Evolutionary conservation across 768 basidiomycete species (phyloP).

Genomic region (Podaxis pistillaris): DNA sequence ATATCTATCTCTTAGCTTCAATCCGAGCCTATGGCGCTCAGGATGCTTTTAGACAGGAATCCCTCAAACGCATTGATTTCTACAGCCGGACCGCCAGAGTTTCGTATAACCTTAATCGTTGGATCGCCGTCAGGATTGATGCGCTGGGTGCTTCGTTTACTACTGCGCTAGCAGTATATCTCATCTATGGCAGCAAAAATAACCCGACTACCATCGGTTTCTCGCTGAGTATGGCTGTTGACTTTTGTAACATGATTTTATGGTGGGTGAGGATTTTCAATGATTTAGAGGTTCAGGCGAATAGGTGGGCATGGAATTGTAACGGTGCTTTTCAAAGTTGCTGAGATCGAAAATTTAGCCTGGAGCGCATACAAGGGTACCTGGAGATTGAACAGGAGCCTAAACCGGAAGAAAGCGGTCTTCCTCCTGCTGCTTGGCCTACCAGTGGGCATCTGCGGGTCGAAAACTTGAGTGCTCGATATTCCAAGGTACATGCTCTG

Average conservation of each 20-base stretch:
- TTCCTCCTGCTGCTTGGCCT: constrained; percentile 61
- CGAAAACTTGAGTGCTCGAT: constrained; percentile 51
- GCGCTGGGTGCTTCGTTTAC: constrained; percentile 57
- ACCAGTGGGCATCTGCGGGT: constrained; percentile 49
- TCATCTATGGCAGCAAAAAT: constrained; percentile 37
- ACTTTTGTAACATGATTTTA: constrained; percentile 58
- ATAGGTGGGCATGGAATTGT: constrained; percentile 30
- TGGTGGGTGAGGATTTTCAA: constrained; percentile 45
- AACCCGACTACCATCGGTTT: constrained; percentile 49
- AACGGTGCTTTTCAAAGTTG: not conserved
- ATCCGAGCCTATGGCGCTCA: constrained; percentile 70
- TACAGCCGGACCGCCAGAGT: constrained; percentile 44
- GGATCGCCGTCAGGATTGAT: constrained; percentile 54
- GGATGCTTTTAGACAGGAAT: constrained; percentile 44
- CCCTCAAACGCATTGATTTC: constrained; percentile 52
- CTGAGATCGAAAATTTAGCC: constrained; percentile 8
- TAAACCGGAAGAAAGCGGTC: constrained; percentile 11
- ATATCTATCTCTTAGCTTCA: constrained; percentile 33
- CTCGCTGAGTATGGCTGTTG: constrained; percentile 57
- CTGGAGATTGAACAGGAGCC: constrained; percentile 19
- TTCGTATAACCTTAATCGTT: constrained; percentile 54
- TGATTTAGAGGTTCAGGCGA: constrained; percentile 44
- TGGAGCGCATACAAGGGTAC: constrained; percentile 19
- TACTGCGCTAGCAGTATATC: constrained; percentile 51
- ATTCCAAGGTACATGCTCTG: constrained; percentile 30